Conservation (phyloP, 2,329 filamentous ascomycete species). For the Monosporascus sp. region DNA sequence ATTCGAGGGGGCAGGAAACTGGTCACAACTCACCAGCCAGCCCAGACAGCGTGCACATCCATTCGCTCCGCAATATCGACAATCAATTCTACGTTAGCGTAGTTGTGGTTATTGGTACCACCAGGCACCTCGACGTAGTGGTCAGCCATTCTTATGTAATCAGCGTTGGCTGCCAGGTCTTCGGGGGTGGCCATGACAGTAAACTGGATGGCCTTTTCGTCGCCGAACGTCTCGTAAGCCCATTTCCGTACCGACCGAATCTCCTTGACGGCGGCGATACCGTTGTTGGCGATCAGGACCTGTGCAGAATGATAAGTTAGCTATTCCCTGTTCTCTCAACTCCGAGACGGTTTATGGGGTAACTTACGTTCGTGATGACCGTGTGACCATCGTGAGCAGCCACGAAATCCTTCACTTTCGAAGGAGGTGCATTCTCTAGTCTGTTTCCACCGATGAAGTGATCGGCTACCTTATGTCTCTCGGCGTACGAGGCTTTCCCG, state of each 20-base stretch:
- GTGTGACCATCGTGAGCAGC: constrained; percentile 86
- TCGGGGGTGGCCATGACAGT: constrained; percentile 99
- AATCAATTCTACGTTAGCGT: constrained; percentile 98
- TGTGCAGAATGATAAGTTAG: constrained; percentile 30
- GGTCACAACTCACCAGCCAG: constrained; percentile 71
- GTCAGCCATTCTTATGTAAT: constrained; percentile 99
- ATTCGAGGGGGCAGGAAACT: not conserved
- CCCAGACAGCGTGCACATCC: constrained; percentile 98
- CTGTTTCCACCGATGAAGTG: constrained; percentile 97
- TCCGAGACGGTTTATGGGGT: not conserved
- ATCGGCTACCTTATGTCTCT: constrained; percentile 75
- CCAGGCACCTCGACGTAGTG: constrained; percentile 99
- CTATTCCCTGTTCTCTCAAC: not conserved
- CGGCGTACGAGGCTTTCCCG: constrained; percentile 63
- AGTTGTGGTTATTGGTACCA: constrained; percentile 99
- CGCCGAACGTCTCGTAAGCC: constrained; percentile 99
- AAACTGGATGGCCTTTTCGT: constrained; percentile 97
- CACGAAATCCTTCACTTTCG: constrained; percentile 95
- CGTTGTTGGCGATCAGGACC: constrained; percentile 99
- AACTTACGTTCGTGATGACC: constrained; percentile 89
- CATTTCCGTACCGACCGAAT: constrained; percentile 99
- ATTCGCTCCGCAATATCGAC: constrained; percentile 98
- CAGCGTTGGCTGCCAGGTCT: constrained; percentile 93
- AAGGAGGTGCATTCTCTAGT: constrained; percentile 72
- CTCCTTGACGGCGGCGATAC: constrained; percentile 98